Percentiles rank a stretch among this genome's conserved stretches.
These are phyloP conservation scores for Saccharomycopsis lassenensis DNA, from an alignment of 805 yeast genomes.

Conservation along the genomic window DNA sequence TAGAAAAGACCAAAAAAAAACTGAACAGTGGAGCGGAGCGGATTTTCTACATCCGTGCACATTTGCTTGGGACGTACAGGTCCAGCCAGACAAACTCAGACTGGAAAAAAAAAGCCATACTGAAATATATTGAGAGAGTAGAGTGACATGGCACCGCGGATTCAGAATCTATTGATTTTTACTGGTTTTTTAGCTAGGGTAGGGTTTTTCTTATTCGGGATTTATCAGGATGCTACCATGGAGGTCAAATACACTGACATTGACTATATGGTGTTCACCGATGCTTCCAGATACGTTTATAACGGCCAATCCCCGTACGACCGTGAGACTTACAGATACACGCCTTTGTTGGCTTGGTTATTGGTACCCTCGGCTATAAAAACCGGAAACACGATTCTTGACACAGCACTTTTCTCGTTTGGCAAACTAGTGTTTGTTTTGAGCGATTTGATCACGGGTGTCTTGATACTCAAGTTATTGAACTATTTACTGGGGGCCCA, in stretches of 20 bases:
- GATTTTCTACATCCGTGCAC: no score
- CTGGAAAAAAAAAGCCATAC: no score
- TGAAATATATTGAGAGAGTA: no score
- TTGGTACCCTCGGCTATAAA: conserved; percentile 50
- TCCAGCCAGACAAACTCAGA: no score
- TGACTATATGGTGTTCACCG: conserved; percentile 88
- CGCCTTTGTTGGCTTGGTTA: conserved; percentile 83
- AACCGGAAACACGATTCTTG: conserved; percentile 41
- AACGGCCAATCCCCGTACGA: conserved; percentile 56
- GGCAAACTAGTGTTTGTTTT: conserved; percentile 73
- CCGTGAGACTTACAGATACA: conserved; percentile 86
- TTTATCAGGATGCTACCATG: conserved; percentile 75
- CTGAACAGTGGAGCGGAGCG: no score
- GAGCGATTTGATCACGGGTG: conserved; percentile 77
- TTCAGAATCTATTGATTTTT: no score
- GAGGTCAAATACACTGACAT: conserved; percentile 85
- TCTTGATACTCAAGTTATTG: conserved; percentile 37
- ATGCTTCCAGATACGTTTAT: conserved; percentile 69
- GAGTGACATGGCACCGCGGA: no score
- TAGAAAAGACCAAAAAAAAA: no score
- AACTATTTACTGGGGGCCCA: conserved; percentile 14
- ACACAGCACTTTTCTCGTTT: conserved; percentile 44
- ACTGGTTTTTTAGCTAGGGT: conserved; percentile 36
- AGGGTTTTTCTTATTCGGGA: conserved; percentile 64
- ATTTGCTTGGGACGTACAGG: no score